A percentile compares a stretch with the other conserved stretches of the same genome.
Evolutionary conservation across 352 stramenopile species (phyloP).

Genomic region (Globisporangium heterothallicum): DNA sequence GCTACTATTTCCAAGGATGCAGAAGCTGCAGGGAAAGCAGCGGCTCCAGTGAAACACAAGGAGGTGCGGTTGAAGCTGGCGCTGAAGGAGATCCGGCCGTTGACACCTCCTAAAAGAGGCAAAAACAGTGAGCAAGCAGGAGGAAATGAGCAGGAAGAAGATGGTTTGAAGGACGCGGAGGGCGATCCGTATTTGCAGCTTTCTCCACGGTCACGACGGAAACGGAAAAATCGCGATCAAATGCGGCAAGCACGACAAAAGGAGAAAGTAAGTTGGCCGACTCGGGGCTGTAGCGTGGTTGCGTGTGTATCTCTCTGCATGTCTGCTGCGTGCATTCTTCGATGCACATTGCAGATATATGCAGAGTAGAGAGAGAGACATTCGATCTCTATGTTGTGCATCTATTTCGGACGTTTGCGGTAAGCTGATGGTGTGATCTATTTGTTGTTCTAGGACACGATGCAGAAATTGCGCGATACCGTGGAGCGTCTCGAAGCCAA

Average conservation of each 20-base stretch:
- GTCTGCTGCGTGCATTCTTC: too few species aligned
- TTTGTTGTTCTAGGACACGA: slow-evolving; percentile 25
- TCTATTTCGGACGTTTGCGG: neutral
- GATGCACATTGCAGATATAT: too few species aligned
- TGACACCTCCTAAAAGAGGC: neutral
- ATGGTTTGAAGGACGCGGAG: too few species aligned
- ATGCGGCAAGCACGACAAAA: slow-evolving; percentile 43
- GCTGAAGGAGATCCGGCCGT: neutral
- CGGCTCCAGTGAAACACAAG: too few species aligned
- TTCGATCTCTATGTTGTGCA: neutral
- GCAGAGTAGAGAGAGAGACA: too few species aligned
- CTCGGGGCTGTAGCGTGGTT: neutral
- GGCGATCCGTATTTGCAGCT: slow-evolving; percentile 17
- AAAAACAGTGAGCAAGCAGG: too few species aligned
- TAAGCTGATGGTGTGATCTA: neutral
- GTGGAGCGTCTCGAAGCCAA: slow-evolving; percentile 37
- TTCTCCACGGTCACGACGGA: slow-evolving; percentile 39
- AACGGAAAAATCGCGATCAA: slow-evolving; percentile 47
- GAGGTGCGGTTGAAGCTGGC: neutral
- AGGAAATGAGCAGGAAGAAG: too few species aligned
- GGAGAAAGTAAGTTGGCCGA: slow-evolving; percentile 24
- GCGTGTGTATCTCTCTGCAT: too few species aligned
- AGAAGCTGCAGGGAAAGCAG: too few species aligned
- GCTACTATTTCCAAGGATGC: neutral
- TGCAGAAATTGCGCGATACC: slow-evolving; percentile 38